Conservation (phyloP, 306 rosid genomes). For the Aeschynomene evenia region DNA sequence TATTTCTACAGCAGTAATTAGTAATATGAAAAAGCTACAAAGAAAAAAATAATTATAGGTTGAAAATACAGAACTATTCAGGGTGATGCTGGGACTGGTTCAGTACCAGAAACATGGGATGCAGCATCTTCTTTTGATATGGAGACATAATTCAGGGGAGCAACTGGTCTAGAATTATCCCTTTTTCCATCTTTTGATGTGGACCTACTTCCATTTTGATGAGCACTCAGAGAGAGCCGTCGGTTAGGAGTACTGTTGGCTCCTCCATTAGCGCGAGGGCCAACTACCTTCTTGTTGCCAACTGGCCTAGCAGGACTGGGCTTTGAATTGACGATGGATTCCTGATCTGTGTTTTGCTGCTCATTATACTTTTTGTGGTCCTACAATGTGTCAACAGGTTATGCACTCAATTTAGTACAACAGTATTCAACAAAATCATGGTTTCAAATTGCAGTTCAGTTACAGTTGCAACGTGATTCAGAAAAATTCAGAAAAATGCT, state of each 20-base stretch:
- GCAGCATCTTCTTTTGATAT: slow-evolving; percentile 76
- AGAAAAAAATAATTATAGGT: slow-evolving; percentile 29
- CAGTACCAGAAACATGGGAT: slow-evolving; percentile 72
- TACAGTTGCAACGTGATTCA: no score
- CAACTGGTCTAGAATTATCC: slow-evolving; percentile 59
- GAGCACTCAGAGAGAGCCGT: slow-evolving; percentile 69
- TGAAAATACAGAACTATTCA: slow-evolving; percentile 37
- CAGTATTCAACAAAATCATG: neutral
- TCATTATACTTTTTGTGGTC: slow-evolving; percentile 83
- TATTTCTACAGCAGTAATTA: slow-evolving; percentile 53
- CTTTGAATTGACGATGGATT: slow-evolving; percentile 51
- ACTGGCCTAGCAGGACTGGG: slow-evolving; percentile 75
- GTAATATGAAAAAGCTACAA: slow-evolving; percentile 39
- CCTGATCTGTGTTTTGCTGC: slow-evolving; percentile 72
- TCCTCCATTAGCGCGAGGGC: slow-evolving; percentile 76
- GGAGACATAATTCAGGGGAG: slow-evolving; percentile 66
- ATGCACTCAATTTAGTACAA: neutral
- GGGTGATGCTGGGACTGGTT: slow-evolving; percentile 61
- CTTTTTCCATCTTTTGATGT: slow-evolving; percentile 60
- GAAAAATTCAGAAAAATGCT: no score
- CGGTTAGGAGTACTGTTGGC: slow-evolving; percentile 76
- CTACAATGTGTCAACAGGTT: slow-evolving; percentile 42
- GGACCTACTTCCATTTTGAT: slow-evolving; percentile 78
- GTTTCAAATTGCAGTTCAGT: no score
- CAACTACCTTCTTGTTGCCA: slow-evolving; percentile 73